Evolutionary conservation across 345 rosid genomes (phyloP), one percentile per base, ranked within the genome.

Genomic region (Gossypioides kirkii): DNA sequence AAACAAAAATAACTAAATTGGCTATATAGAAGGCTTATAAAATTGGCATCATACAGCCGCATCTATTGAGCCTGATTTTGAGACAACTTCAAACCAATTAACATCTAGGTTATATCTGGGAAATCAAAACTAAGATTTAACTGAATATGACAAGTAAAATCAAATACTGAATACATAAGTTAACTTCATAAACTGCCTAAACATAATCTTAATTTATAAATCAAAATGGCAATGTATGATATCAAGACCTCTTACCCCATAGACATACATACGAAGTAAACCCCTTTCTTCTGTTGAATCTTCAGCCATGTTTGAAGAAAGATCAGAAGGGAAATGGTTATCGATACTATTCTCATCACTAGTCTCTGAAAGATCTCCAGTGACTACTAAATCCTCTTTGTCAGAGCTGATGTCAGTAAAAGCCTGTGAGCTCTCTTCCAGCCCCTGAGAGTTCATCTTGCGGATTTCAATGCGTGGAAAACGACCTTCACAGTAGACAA

Each of bases 401-500:
- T 74, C 75, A 36, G 73, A 68, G 22, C 53, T 69, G 62, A 78
- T 61, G 32, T 76, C 80, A 22, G 55, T 2, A 2, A 41, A 60
- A 69, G 85, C 69, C 72, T 80, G 64, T 43, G 64, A 53, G 26
- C 59, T 77, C 63, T 83, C 81, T 73, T 82, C 73, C 17, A 49
- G 73, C 46, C 84, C 86, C 18, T 82, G 67, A 61, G 86, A 76
- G 45, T 81, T 83, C 73, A 86, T 67, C 82, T 85, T 89, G 73
- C 88, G 86, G 77, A 90, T 85, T 82, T 91, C 96, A 54, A 87
- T 81, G 38, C 80, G 76, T 52, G 94, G 96, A 20, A 77, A 65
- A 68, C 82, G 86, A 55, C 96, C 97, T 94, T 85, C 63, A 49
- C 77, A 76, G 60, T 70, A 80, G 64, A 61, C 5, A 9, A 36